A percentile compares a stretch with the other conserved stretches of the same genome.
Conservation (phyloP, 1,284 basidiomycete genomes). For the Pseudozyma sp. region DNA sequence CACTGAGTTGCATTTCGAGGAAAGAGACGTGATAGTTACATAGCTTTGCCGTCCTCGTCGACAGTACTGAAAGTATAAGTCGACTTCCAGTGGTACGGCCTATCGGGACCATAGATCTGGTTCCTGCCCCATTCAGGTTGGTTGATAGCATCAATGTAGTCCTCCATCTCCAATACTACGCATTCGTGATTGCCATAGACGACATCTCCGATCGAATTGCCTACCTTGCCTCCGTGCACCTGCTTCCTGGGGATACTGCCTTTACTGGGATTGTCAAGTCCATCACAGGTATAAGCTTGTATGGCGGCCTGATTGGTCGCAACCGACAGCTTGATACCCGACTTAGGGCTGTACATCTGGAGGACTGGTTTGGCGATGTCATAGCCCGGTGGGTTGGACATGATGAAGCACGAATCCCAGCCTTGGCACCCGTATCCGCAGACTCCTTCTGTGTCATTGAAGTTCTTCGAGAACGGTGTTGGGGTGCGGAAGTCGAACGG, state of each 20-base stretch:
- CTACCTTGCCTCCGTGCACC: slow-evolving; percentile 61
- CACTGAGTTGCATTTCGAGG: too few relatives aligned
- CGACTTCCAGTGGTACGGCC: slow-evolving; percentile 60
- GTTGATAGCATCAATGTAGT: slow-evolving; percentile 63
- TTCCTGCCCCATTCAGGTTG: slow-evolving; percentile 55
- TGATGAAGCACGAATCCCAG: slow-evolving; percentile 62
- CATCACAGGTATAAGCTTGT: slow-evolving; percentile 62
- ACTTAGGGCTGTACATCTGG: slow-evolving; percentile 54
- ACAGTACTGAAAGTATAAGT: slow-evolving; percentile 60
- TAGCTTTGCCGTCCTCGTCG: slow-evolving; percentile 38
- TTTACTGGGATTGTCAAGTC: slow-evolving; percentile 46
- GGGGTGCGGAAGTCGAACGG: slow-evolving; percentile 56
- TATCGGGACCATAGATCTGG: slow-evolving; percentile 54
- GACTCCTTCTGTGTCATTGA: slow-evolving; percentile 55
- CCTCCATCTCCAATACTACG: slow-evolving; percentile 63
- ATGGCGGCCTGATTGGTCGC: slow-evolving; percentile 54
- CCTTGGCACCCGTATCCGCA: slow-evolving; percentile 59
- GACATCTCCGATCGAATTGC: slow-evolving; percentile 31
- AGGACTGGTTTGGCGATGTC: slow-evolving; percentile 37
- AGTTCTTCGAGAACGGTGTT: slow-evolving; percentile 45
- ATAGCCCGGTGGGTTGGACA: slow-evolving; percentile 56
- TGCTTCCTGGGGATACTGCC: slow-evolving; percentile 59
- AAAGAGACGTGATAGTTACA: slow-evolving; percentile 3
- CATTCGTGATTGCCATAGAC: slow-evolving; percentile 60
- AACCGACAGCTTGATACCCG: slow-evolving; percentile 57